Conservation (phyloP, 139 green algal species). For the Picochlorum sp. region DNA sequence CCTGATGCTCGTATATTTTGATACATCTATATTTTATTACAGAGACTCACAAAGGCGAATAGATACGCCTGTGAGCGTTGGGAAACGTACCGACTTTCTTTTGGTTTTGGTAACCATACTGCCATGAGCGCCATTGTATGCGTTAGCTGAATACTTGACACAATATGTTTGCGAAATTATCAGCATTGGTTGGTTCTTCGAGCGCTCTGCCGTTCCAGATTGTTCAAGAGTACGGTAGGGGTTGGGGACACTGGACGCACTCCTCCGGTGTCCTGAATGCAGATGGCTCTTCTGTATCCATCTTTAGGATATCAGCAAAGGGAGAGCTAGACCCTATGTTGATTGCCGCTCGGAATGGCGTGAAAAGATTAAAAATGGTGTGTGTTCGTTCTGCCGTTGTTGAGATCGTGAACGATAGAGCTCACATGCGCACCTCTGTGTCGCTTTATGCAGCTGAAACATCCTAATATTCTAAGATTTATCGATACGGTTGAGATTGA, state of each 20-base stretch:
- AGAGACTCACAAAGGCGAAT: too few species aligned
- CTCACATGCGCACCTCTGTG: too few species aligned
- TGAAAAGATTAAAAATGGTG: constrained; percentile 63
- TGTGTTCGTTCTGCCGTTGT: not conserved
- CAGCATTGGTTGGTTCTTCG: constrained; percentile 52
- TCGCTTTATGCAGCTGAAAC: constrained; percentile 41
- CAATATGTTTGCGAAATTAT: constrained; percentile 73
- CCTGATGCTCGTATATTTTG: too few species aligned
- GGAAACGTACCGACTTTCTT: too few species aligned
- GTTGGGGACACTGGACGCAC: constrained; percentile 70
- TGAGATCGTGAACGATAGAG: too few species aligned
- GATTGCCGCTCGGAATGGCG: constrained; percentile 61
- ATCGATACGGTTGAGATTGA: constrained; percentile 70
- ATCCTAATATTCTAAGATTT: constrained; percentile 77
- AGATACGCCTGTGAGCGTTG: too few species aligned
- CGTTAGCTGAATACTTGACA: not conserved
- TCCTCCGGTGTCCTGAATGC: constrained; percentile 49
- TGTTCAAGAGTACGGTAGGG: constrained; percentile 35
- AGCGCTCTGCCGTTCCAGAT: constrained; percentile 57
- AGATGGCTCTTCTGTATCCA: constrained; percentile 55
- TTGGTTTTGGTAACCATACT: too few species aligned
- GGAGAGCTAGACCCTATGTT: constrained; percentile 50
- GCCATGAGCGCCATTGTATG: not conserved
- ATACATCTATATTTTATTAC: too few species aligned
- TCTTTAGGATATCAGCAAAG: constrained; percentile 58